A percentile compares a stretch with the other conserved stretches of the same genome.
phyloP scores from a whole-genome alignment of 768 basidiomycete species.

The Lyophyllum decastes region DNA sequence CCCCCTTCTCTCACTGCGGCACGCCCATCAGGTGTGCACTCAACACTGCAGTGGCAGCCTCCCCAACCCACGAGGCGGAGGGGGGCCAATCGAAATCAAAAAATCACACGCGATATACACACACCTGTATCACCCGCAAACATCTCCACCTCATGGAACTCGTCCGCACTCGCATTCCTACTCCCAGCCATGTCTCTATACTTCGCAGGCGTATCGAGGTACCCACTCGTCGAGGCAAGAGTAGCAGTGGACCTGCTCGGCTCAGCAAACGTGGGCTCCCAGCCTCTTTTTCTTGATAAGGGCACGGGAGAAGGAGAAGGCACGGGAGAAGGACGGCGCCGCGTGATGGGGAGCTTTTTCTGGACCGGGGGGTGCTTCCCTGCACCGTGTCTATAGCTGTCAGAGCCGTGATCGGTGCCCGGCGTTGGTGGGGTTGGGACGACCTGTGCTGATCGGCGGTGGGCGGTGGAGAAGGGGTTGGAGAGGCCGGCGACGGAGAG shows the following conservation, averaged over 20 bases:
- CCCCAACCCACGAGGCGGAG: constrained; percentile 8
- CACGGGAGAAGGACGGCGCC: constrained; percentile 24
- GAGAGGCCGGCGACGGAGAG: constrained; percentile 63
- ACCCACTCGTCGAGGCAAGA: constrained; percentile 58
- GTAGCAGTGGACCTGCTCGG: constrained; percentile 54
- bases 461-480: constrained; percentile 57
- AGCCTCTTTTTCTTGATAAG: constrained; percentile 45
- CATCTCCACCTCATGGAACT: constrained; percentile 21
- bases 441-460: no score
- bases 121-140: constrained; percentile 19
- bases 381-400: neutral
- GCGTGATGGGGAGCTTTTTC: constrained; percentile 18
- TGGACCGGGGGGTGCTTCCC: neutral
- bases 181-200: constrained; percentile 50
- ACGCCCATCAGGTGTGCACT: constrained; percentile 3
- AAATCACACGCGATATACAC: constrained; percentile 12
- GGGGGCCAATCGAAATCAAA: neutral
- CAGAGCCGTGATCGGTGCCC: neutral
- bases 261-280: constrained; percentile 66
- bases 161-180: constrained; percentile 17
- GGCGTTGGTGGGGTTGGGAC: no score
- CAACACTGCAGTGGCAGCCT: no score
- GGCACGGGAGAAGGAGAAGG: constrained; percentile 5
- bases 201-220: constrained; percentile 70
- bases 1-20: neutral